Evolutionary conservation across 352 stramenopile species (phyloP), one percentile per base, ranked within the genome.

Genomic region (Phytophthora fragariaefolia): DNA sequence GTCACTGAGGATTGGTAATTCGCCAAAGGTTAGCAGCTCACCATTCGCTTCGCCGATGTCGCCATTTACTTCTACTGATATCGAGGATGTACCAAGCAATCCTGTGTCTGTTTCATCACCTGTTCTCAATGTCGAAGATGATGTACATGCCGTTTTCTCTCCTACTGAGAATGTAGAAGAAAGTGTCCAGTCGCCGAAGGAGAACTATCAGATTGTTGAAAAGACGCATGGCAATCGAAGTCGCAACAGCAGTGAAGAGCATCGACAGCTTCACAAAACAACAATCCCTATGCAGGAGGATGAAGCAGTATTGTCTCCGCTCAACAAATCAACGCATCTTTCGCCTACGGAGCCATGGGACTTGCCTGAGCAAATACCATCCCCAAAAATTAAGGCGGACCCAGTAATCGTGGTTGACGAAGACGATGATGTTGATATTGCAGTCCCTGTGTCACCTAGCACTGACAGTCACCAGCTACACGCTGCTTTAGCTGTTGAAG

Each of bases 331-430:
- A n/a, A 65, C 56, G 13, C 55, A 74, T 54, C 52, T 77, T 18
- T 79, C 68, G n/a, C 68, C 68, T 26, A 77, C 63, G 17, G 72
- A 77, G 43, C 55, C 68, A 9, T 79, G 68, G 68, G 68, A 74
- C 62, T 38, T 77, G 10, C 72, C 68, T 52, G 72, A 79, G 24
- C 58, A 67, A 2, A 48, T 74, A 13, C 57, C 57, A 51, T 74
- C 63, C 6, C 63, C 72, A 6, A 69, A 45, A 40, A 65, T 59
- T 48, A 66, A 68, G 49, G 45, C 47, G 23, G 59, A 55, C 17
- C 23, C 55, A 38, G 17, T 36, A 17, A 58, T 69, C 46, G 46
- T 27, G 10, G 26, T 51, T 26, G 51, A 68, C n/a, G 55, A 59
- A 59, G 47, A 63, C 9, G 61, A 59, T 17, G 65, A 69, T 38